phyloP scores from a whole-genome alignment of 2,329 filamentous ascomycete species.

The Alternaria sp. region DNA sequence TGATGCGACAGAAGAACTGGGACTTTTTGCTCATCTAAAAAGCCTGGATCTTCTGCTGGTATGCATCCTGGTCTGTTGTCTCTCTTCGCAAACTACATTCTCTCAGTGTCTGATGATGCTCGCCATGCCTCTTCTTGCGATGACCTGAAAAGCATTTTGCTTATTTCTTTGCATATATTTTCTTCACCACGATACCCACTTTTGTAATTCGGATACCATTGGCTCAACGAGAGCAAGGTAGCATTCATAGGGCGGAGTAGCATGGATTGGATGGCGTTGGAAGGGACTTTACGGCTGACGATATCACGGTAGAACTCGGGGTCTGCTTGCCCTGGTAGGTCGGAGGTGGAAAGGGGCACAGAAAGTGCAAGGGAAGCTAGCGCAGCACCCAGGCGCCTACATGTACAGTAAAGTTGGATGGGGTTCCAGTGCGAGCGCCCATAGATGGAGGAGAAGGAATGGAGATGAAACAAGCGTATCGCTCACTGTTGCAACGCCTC shows the following conservation, averaged over 20 bases:
- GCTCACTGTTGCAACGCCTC: constrained; percentile 28
- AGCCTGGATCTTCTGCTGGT: constrained; percentile 41
- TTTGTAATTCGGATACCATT: constrained; percentile 49
- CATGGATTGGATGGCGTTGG: constrained; percentile 38
- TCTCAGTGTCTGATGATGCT: constrained; percentile 26
- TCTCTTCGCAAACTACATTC: constrained; percentile 31
- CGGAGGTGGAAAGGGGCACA: constrained; percentile 24
- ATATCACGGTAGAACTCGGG: constrained; percentile 27
- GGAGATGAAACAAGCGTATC: constrained; percentile 37
- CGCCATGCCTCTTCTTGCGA: constrained; percentile 15
- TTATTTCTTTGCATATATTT: constrained; percentile 51
- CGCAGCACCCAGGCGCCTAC: constrained; percentile 42
- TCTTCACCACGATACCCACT: constrained; percentile 48
- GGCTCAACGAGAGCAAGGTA: constrained; percentile 28
- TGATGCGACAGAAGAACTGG: constrained; percentile 91
- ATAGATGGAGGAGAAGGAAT: constrained; percentile 29
- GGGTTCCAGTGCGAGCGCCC: constrained; percentile 26
- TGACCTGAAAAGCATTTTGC: constrained; percentile 33
- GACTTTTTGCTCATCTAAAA: constrained; percentile 85
- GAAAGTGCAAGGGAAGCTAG: constrained; percentile 40
- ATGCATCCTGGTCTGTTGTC: constrained; percentile 48
- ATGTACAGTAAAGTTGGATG: constrained; percentile 42
- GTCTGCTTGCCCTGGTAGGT: constrained; percentile 19
- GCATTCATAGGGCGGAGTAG: constrained; percentile 36
- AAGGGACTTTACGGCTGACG: constrained; percentile 37